A percentile compares a stretch with the other conserved stretches of the same genome.
These are phyloP conservation scores for Tricholoma furcatifolium DNA, from an alignment of 768 basidiomycete genomes.

Conservation along the genomic window DNA sequence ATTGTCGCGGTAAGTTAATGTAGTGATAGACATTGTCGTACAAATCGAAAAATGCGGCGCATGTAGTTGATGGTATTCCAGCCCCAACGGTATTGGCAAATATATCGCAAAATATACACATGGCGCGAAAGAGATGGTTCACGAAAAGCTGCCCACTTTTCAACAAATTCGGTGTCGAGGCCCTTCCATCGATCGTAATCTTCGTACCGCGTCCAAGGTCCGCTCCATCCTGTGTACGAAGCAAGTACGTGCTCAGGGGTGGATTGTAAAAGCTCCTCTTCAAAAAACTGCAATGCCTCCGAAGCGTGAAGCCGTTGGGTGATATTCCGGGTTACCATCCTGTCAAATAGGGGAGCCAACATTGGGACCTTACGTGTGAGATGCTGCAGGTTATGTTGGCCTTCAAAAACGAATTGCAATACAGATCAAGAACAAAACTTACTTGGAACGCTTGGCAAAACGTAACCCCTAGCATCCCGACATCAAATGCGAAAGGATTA, in stretches of 20 bases:
- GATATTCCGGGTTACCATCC: slow-evolving; percentile 24
- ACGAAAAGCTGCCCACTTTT: slow-evolving; percentile 14
- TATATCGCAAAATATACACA: not conserved
- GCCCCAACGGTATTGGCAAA: not conserved
- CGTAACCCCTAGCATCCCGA: slow-evolving; percentile 17
- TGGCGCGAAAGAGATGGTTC: slow-evolving; percentile 10
- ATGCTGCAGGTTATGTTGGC: slow-evolving; percentile 13
- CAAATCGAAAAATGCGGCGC: not conserved
- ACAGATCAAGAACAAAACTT: not conserved
- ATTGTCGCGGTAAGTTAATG: too few species aligned
- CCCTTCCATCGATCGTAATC: slow-evolving; percentile 17
- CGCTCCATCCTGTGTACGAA: not conserved
- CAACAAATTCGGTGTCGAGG: slow-evolving; percentile 13
- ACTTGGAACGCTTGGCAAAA: slow-evolving; percentile 12
- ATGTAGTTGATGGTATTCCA: not conserved
- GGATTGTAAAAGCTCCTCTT: slow-evolving; percentile 7
- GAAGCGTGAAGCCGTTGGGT: slow-evolving; percentile 21
- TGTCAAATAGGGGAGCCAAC: slow-evolving; percentile 25
- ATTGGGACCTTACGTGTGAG: slow-evolving; percentile 19
- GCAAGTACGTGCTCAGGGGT: not conserved
- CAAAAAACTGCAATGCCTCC: slow-evolving; percentile 25
- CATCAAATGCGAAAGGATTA: slow-evolving; percentile 26
- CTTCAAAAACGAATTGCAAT: not conserved
- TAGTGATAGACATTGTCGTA: too few species aligned
- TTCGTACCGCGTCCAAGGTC: not conserved